Base-by-base conservation (phyloP, 352 stramenopile species). In the Globisporangium nunn region DNA sequence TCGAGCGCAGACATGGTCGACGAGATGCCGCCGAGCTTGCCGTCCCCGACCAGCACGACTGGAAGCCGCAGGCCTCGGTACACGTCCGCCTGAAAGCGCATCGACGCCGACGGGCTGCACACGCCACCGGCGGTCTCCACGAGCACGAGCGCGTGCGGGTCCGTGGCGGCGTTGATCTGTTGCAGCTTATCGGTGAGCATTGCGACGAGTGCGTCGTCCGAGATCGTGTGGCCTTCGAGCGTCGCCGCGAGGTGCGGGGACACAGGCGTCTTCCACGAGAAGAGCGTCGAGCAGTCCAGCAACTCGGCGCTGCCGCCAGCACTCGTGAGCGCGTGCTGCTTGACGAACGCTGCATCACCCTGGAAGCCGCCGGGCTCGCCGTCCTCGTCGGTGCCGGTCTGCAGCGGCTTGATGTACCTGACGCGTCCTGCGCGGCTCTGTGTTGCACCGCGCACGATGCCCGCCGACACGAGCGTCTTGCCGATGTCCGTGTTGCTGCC, bases 401-500 rank as follows among this genome's bases (percentile, higher is more conserved):
- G 96, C 51, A 99, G 72, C 10, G 96, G 96, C 74, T 98, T 98
- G 65, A 98, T 96, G 77, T 98, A 99, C 49, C 62, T 71, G 6
- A 92, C 78, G 4, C 64, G 55, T 12, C 52, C 48, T 14, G 30
- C 10, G 0, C 53, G 66, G 12, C 46, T 39, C 30, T 62, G 65
- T 23, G 84, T 63, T 15, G 80, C 85, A 28, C 87, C 83, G 52
- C 85, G 77, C 49, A 96, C 87, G 46, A 99, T 91, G 31, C 93
- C 95, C 0, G 90, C 81, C n/a, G 91, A 96, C 15, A 98, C 70
- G 33, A 98, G 81, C 1, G 95, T 98, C 78, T 99, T 99, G 60
- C 96, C 96, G 29, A 98, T 94, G 74, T 98, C 96, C 46, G 96
- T 99, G 68, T 98, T 98, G 64, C 93, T 95, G 54, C 96, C 96